Evolutionary conservation across 345 rosid genomes (phyloP).

Genomic region (Pugionium cornutum): DNA sequence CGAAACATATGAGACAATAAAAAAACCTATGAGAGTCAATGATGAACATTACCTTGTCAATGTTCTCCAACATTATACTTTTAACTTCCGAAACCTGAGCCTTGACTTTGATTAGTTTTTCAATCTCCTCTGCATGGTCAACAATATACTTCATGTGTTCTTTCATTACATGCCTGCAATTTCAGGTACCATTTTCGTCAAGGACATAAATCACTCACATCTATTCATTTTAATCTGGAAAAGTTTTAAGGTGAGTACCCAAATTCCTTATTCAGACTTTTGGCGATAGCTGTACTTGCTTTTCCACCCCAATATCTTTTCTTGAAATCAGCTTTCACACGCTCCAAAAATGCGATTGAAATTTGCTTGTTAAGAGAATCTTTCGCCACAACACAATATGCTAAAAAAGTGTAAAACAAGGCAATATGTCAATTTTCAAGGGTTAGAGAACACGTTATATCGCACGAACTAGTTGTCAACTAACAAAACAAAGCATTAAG

Average conservation of each 20-base stretch:
- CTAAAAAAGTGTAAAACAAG: constrained; percentile 46
- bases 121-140: constrained; percentile 96
- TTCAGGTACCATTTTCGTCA: constrained; percentile 1
- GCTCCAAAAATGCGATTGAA: constrained; percentile 88
- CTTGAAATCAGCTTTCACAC: constrained; percentile 88
- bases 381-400: constrained; percentile 96
- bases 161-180: constrained; percentile 81
- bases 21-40: constrained; percentile 41
- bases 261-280: constrained; percentile 91
- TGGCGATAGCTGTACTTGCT: constrained; percentile 88
- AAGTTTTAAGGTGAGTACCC: constrained; percentile 51
- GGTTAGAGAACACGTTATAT: no score
- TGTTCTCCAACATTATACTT: constrained; percentile 28
- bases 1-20: no score
- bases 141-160: constrained; percentile 95
- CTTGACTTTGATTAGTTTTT: constrained; percentile 88
- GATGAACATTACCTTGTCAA: neutral
- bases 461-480: neutral
- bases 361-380: constrained; percentile 89
- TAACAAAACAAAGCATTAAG: constrained; percentile 1
- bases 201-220: neutral
- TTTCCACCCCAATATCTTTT: constrained; percentile 94
- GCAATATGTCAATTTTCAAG: constrained; percentile 24
- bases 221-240: neutral
- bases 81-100: constrained; percentile 36